These are phyloP conservation scores for Colletotrichum abscissum DNA, from an alignment of 2,329 filamentous ascomycete species.

Conservation along the genomic window DNA sequence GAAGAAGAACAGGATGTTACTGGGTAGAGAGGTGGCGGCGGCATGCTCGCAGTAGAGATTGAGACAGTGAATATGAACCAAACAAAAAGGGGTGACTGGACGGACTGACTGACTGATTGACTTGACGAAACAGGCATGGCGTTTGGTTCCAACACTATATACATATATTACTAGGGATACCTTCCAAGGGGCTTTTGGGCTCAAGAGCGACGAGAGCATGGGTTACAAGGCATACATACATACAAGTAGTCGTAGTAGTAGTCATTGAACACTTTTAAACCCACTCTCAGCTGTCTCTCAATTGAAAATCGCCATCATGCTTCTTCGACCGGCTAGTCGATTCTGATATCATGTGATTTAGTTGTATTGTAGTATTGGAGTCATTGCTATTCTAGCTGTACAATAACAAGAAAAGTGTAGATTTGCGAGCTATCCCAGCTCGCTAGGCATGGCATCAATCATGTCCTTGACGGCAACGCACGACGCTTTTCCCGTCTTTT, in stretches of 20 bases:
- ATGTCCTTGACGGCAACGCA: not conserved
- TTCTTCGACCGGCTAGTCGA: not conserved
- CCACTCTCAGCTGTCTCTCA: not conserved
- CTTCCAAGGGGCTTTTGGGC: not conserved
- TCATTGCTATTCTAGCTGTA: slow-evolving; percentile 23
- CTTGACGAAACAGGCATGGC: slow-evolving; percentile 1
- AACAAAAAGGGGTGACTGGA: not conserved
- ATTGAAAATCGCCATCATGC: not conserved
- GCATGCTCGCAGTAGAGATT: not conserved
- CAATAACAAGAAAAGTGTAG: slow-evolving; percentile 20
- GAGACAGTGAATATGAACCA: not conserved
- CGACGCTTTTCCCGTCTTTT: not conserved
- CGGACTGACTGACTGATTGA: not conserved
- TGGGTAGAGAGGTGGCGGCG: not conserved
- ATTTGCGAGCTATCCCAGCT: slow-evolving; percentile 10
- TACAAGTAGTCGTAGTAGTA: slow-evolving; percentile 16
- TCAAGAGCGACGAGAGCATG: slow-evolving; percentile 3
- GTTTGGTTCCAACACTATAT: not conserved
- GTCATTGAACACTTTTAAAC: slow-evolving; percentile 15
- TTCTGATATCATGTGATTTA: not conserved
- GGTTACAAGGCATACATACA: slow-evolving; percentile 12
- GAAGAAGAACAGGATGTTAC: not conserved
- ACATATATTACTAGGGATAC: not conserved
- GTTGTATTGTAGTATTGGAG: not conserved
- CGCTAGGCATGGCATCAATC: slow-evolving; percentile 13